Percentiles rank a stretch among this genome's conserved stretches.
phyloP scores from a whole-genome alignment of 805 yeast species.

The Saccharomycopsis sp. region DNA sequence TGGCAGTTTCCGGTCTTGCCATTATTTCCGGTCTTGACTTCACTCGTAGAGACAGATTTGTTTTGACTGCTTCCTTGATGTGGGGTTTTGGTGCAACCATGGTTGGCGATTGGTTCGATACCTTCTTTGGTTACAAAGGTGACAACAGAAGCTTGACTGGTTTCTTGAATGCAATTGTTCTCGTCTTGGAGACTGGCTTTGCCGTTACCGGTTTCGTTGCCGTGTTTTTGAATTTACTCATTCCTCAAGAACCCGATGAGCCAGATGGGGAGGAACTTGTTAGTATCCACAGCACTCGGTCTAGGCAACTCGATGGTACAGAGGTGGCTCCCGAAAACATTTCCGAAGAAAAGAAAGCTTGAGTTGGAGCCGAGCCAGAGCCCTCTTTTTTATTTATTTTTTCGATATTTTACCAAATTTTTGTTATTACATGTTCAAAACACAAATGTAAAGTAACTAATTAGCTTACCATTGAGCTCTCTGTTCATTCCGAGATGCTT shows the following conservation, averaged over 20 bases:
- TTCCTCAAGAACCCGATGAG: conserved; percentile 52
- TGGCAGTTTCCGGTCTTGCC: conserved; percentile 65
- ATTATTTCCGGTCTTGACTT: conserved; percentile 45
- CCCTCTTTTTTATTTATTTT: no score
- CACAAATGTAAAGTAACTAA: no score
- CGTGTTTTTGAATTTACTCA: conserved; percentile 47
- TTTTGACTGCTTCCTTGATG: conserved; percentile 53
- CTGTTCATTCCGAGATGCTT: no score
- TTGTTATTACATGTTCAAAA: no score
- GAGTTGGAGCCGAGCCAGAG: no score
- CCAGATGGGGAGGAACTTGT: conserved; percentile 24
- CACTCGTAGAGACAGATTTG: conserved; percentile 66
- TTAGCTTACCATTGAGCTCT: no score
- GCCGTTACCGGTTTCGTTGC: conserved; percentile 63
- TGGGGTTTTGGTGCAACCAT: conserved; percentile 62
- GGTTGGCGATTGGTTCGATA: conserved; percentile 55
- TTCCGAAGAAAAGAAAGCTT: conserved; percentile 5
- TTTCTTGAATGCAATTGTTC: conserved; percentile 55
- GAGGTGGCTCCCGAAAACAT: conserved; percentile 9
- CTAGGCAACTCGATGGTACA: conserved; percentile 19
- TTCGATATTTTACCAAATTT: no score
- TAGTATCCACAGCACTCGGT: conserved; percentile 16
- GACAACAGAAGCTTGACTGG: conserved; percentile 47
- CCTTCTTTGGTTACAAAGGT: conserved; percentile 61
- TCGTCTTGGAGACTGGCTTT: conserved; percentile 66